Conservation (phyloP, 441 rosid species). For the Macaranga tanarius region DNA sequence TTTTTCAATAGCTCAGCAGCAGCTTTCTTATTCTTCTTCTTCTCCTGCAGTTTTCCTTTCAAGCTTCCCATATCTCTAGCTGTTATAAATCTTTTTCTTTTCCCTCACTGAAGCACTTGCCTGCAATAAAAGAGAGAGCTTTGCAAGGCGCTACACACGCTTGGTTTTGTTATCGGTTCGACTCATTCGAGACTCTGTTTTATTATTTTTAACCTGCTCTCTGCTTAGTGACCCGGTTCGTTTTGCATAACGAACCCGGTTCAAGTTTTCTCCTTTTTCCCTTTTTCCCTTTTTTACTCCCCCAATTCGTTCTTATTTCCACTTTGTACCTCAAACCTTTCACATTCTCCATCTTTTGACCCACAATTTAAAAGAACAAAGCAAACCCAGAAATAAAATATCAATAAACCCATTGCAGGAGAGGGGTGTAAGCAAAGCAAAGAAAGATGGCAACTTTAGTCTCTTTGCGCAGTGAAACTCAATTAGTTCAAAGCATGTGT, state of each 20-base stretch:
- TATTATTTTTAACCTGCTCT: constrained; percentile 1
- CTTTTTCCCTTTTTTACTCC: background rate
- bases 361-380: constrained; percentile 1
- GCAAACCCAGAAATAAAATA: background rate
- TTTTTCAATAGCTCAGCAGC: background rate
- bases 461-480: constrained; percentile 29
- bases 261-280: background rate
- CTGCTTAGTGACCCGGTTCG: background rate
- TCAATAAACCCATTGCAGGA: constrained; percentile 6
- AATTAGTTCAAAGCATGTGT: constrained; percentile 35
- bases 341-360: background rate
- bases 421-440: background rate
- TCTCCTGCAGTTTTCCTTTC: constrained; percentile 15
- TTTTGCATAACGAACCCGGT: constrained; percentile 1
- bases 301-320: too few relatives aligned
- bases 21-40: background rate
- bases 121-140: background rate
- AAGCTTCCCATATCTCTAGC: constrained; percentile 16
- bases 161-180: background rate
- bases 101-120: background rate
- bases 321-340: background rate
- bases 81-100: background rate
- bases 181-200: background rate
- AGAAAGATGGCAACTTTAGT: constrained; percentile 34
- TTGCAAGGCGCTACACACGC: constrained; percentile 1